A percentile compares a stretch with the other conserved stretches of the same genome.
Evolutionary conservation across 2,329 filamentous ascomycete genomes (phyloP).

Genomic region (Nemania bipapillata): DNA sequence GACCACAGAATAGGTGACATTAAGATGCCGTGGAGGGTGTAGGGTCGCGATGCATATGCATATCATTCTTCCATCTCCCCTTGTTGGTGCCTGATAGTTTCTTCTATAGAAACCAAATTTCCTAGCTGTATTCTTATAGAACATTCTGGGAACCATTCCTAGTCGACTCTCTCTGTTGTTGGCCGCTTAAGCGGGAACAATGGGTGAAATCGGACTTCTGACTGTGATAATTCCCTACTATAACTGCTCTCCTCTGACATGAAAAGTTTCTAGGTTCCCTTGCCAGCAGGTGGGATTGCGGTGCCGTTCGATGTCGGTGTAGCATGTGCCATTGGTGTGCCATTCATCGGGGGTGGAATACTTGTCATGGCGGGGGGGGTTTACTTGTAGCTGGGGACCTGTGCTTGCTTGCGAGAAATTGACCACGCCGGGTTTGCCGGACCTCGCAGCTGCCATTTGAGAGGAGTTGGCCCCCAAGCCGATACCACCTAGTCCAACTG

Average conservation of each 20-base stretch:
- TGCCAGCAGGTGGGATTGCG: conserved; percentile 35
- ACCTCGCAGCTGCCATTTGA: conserved; percentile 43
- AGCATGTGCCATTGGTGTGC: conserved; percentile 34
- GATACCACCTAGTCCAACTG: conserved; percentile 50
- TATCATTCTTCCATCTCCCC: not conserved
- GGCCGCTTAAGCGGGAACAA: conserved; percentile 29
- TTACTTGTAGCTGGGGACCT: conserved; percentile 44
- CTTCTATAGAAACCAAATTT: not conserved
- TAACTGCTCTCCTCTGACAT: conserved; percentile 31
- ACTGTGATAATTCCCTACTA: conserved; percentile 20
- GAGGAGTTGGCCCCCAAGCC: conserved; percentile 46
- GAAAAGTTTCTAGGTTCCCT: conserved; percentile 45
- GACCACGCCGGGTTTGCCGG: conserved; percentile 40
- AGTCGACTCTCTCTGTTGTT: conserved; percentile 8
- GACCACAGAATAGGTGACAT: not conserved
- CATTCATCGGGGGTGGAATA: conserved; percentile 43
- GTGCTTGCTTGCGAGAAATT: conserved; percentile 45
- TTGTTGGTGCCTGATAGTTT: not conserved
- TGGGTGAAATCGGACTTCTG: conserved; percentile 38
- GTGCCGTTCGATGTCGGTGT: conserved; percentile 39
- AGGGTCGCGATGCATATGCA: conserved; percentile 1
- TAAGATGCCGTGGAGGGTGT: not conserved
- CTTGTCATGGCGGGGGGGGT: conserved; percentile 38
- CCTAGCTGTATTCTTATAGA: not conserved
- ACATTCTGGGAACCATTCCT: not conserved